A percentile compares a stretch with the other conserved stretches of the same genome.
Conservation (phyloP, 768 basidiomycete genomes). For the Psilocybe azurescens region DNA sequence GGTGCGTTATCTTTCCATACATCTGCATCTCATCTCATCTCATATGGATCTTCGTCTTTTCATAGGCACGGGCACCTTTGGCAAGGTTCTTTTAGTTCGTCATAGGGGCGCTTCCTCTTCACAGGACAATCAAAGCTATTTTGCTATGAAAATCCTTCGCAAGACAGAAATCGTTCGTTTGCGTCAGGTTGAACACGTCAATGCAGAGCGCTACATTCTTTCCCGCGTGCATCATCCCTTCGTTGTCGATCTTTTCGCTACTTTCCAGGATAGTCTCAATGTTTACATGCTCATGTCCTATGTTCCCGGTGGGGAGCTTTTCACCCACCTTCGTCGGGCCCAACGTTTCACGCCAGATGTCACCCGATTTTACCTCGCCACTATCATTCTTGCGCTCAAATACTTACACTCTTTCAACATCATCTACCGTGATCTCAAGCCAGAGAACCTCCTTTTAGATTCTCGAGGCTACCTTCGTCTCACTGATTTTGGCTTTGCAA, state of each 20-base stretch:
- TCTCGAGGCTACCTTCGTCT: constrained; percentile 92
- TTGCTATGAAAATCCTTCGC: constrained; percentile 89
- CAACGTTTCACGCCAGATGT: constrained; percentile 97
- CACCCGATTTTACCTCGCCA: constrained; percentile 96
- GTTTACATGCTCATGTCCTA: constrained; percentile 98
- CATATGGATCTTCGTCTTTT: constrained; percentile 5
- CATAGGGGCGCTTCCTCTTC: constrained; percentile 57
- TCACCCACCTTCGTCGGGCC: constrained; percentile 93
- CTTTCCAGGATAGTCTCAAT: constrained; percentile 95
- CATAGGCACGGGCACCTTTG: constrained; percentile 95
- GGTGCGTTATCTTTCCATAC: constrained; percentile 48
- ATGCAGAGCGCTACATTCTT: constrained; percentile 93
- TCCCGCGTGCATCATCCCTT: constrained; percentile 93
- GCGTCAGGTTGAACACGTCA: constrained; percentile 97
- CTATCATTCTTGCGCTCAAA: constrained; percentile 92
- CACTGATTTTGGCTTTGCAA: constrained; percentile 98
- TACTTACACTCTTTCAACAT: constrained; percentile 97
- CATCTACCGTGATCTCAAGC: constrained; percentile 98
- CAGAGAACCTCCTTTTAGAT: constrained; percentile 97
- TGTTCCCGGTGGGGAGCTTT: constrained; percentile 96
- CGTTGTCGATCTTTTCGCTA: constrained; percentile 94
- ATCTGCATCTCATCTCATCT: constrained; percentile 7
- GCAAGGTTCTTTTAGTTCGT: constrained; percentile 88
- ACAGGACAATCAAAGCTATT: constrained; percentile 62
- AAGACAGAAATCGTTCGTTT: constrained; percentile 88